Evolutionary conservation across 768 basidiomycete species (phyloP).

Genomic region (Amanita pallidorosea): DNA sequence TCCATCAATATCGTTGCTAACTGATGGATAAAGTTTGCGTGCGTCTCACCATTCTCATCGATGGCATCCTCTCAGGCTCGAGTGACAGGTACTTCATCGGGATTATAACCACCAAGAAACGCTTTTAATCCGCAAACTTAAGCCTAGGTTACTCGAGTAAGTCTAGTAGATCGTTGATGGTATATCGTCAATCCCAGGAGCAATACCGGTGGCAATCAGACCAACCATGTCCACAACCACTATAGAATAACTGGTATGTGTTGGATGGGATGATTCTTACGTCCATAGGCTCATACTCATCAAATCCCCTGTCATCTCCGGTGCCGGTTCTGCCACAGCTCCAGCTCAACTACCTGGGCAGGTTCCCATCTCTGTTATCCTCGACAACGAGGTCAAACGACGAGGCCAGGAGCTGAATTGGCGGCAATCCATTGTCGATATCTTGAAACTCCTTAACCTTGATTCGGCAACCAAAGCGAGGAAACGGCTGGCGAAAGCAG

Average conservation of each 20-base stretch:
- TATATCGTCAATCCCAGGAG: no score
- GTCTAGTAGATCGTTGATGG: no score
- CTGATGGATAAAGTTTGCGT: no score
- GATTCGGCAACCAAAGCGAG: neutral
- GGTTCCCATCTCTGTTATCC: neutral
- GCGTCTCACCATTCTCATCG: no score
- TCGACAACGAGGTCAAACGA: neutral
- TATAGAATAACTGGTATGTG: neutral
- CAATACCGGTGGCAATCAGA: neutral
- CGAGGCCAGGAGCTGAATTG: neutral
- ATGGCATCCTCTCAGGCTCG: no score
- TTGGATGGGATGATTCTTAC: neutral
- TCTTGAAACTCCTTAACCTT: neutral
- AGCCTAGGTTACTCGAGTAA: no score
- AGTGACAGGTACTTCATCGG: no score
- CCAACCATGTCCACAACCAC: neutral
- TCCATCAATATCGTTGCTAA: no score
- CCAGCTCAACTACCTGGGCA: neutral
- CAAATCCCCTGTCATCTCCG: neutral
- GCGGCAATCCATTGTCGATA: conserved; percentile 2
- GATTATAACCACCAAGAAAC: no score
- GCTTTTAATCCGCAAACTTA: no score
- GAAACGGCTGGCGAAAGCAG: neutral
- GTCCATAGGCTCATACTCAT: neutral
- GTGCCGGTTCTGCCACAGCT: no score